Conservation (phyloP, 805 yeast genomes). For the Ascoidea rubescens region DNA sequence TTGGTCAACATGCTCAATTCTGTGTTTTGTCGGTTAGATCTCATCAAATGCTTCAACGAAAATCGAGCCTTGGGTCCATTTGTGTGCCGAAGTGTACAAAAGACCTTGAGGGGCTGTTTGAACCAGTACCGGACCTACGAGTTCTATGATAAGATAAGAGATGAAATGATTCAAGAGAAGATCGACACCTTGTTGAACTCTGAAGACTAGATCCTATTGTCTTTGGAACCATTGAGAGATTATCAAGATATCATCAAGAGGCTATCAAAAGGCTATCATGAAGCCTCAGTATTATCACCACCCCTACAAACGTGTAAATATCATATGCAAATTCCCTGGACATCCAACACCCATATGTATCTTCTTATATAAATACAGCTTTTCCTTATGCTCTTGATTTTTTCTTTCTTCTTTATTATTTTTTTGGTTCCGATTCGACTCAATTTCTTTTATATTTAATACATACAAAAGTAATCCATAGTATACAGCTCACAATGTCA, state of each 20-base stretch:
- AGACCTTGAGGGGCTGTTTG: conserved; percentile 51
- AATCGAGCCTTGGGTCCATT: conserved; percentile 55
- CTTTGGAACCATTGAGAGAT: no score
- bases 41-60: conserved; percentile 50
- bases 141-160: conserved; percentile 58
- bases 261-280: no score
- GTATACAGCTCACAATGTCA: no score
- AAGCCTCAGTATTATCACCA: no score
- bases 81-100: conserved; percentile 45
- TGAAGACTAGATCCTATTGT: no score
- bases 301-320: no score
- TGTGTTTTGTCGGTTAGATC: conserved; percentile 19
- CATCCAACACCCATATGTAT: no score
- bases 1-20: no score
- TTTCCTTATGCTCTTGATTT: not conserved
- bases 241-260: no score
- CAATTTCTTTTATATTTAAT: no score
- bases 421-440: not conserved
- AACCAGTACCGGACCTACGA: conserved; percentile 42
- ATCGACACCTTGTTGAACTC: conserved; percentile 17
- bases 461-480: no score
- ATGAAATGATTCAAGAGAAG: conserved; percentile 47
- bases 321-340: no score
- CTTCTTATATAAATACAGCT: not conserved
- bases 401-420: not conserved